Percentiles rank a stretch among this genome's conserved stretches.
These are phyloP conservation scores for Xylaria digitata DNA, from an alignment of 2,329 filamentous ascomycete species.

Conservation along the genomic window DNA sequence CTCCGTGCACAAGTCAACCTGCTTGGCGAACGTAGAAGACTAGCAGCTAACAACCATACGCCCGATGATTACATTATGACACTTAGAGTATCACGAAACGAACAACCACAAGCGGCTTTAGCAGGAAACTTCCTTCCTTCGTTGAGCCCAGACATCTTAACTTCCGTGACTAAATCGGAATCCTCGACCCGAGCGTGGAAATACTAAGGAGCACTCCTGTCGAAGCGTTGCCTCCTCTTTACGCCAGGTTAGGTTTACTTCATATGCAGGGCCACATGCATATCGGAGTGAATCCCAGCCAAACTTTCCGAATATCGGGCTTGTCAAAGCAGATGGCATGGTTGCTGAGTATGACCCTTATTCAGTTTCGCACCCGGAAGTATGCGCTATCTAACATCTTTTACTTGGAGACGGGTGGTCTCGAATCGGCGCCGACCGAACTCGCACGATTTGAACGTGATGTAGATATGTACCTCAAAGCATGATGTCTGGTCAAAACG, in stretches of 20 bases:
- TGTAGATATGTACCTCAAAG: slow-evolving; percentile 19
- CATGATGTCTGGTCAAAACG: slow-evolving; percentile 14
- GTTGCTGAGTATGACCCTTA: not conserved
- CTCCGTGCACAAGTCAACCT: slow-evolving; percentile 19
- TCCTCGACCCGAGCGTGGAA: slow-evolving; percentile 19
- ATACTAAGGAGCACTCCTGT: slow-evolving; percentile 20
- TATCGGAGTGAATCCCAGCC: slow-evolving; percentile 22
- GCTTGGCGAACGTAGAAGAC: slow-evolving; percentile 24
- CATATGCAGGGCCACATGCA: slow-evolving; percentile 14
- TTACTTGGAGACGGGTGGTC: slow-evolving; percentile 8
- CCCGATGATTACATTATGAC: slow-evolving; percentile 16
- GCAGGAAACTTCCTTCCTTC: slow-evolving; percentile 14
- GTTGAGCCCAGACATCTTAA: slow-evolving; percentile 6
- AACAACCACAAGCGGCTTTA: slow-evolving; percentile 11
- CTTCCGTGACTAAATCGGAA: slow-evolving; percentile 15
- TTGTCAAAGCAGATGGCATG: not conserved
- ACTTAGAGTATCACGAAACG: slow-evolving; percentile 12
- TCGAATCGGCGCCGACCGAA: not conserved
- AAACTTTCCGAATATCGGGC: slow-evolving; percentile 2
- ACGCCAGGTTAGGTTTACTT: slow-evolving; percentile 22
- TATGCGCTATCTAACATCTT: slow-evolving; percentile 19
- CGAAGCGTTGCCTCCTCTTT: slow-evolving; percentile 19
- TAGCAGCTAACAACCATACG: not conserved
- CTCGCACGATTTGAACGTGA: slow-evolving; percentile 1
- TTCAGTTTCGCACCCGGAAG: slow-evolving; percentile 7